Evolutionary conservation across 1,284 basidiomycete species (phyloP), one percentile per base, ranked within the genome.

Genomic region (Pterulicium gracile): DNA sequence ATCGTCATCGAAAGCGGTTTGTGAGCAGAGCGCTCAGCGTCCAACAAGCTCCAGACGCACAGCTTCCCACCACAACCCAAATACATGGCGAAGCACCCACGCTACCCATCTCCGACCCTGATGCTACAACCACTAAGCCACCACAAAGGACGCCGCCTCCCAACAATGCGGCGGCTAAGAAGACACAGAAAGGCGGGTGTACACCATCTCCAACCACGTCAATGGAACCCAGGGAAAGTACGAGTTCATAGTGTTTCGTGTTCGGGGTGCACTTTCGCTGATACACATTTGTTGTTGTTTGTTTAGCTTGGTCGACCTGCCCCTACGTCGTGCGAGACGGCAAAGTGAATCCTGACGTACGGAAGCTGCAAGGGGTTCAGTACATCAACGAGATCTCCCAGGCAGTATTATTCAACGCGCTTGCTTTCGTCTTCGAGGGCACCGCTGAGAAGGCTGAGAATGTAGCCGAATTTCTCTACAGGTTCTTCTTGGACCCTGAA

Each of bases 301-400:
- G 4, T 47, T 36, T 43, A 75, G 73, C 72, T 2, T 81, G 77
- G 76, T 70, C 66, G 4, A 69, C 67, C n/a, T 81, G 78, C 57
- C 62, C 65, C 3, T 81, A 80, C 52, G 60, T 66, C 32, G 54
- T 57, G 18, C 61, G 60, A 3, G 79, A 81, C 54, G 79, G 79
- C 18, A 50, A 66, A 49, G 68, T 79, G 49, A 82, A 82, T 55
- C 77, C 79, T 3, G 79, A 82, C 53, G 72, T 76, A 3, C 65
- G 70, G 44, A 60, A 58, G 2, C 61, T 81, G 23, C 64, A 65
- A 24, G 73, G 70, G 41, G 67, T 74, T 3, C 62, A 58, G 5
- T 66, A 68, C 19, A 66, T 74, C 43, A 67, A 70, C 48, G 51
- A 55, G 43, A 64, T 72, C 55, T 58, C 73, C 2, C 67, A 81